Percentiles rank a stretch among this genome's conserved stretches.
Evolutionary conservation across 768 basidiomycete species (phyloP).

Genomic region (Mycena rosella): DNA sequence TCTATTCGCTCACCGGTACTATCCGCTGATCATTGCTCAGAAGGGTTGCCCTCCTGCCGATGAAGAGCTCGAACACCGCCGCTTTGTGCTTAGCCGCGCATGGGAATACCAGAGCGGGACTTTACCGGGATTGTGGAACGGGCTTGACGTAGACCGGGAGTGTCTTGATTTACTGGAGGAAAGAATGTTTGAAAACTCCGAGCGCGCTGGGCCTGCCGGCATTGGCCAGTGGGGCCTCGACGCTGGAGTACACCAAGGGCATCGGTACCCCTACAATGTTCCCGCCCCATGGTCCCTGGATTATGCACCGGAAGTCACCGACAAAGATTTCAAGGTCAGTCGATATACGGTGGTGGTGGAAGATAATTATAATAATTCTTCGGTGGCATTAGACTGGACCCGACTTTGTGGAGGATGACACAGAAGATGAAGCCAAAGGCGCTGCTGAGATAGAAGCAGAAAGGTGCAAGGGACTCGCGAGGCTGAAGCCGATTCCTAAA

Average conservation of each 20-base stretch:
- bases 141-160: slow-evolving; percentile 2
- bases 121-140: neutral
- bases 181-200: slow-evolving; percentile 28
- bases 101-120: slow-evolving; percentile 2
- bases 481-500: too few relatives aligned
- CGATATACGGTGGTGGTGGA: neutral
- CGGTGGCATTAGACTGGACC: neutral
- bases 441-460: too few relatives aligned
- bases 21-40: neutral
- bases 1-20: slow-evolving; percentile 3
- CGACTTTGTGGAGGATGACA: neutral
- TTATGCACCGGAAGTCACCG: neutral
- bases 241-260: slow-evolving; percentile 38
- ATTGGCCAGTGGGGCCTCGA: slow-evolving; percentile 43
- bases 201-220: slow-evolving; percentile 37
- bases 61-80: neutral
- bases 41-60: neutral
- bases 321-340: neutral
- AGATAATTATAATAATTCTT: neutral
- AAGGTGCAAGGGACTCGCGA: too few relatives aligned
- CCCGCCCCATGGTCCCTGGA: neutral
- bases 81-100: neutral
- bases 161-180: slow-evolving; percentile 5
- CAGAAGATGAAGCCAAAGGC: neutral
- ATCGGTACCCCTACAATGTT: slow-evolving; percentile 34